phyloP scores from a whole-genome alignment of 345 rosid species.

The Clarkia xantiana region DNA sequence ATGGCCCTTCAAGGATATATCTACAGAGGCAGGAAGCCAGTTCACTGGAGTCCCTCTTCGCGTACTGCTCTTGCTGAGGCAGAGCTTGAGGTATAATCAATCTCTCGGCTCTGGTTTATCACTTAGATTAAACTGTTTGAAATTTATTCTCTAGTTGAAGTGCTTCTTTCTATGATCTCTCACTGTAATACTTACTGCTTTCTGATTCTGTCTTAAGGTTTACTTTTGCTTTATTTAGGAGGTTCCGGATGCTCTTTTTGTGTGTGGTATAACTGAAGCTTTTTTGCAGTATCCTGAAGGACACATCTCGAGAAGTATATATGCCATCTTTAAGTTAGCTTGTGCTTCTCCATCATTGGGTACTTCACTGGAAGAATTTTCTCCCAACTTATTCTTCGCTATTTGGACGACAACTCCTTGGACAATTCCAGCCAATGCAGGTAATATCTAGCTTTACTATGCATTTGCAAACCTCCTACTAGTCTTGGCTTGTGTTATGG shows the following conservation, averaged over 20 bases:
- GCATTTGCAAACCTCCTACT: background rate
- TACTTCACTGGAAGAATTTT: slow-evolving; percentile 40
- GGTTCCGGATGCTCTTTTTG: background rate
- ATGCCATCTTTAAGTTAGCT: slow-evolving; percentile 52
- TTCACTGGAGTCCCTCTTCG: slow-evolving; percentile 97
- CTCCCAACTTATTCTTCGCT: slow-evolving; percentile 66
- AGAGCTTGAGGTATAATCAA: slow-evolving; percentile 71
- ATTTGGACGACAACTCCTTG: slow-evolving; percentile 98
- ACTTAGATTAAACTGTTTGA: background rate
- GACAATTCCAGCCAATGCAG: slow-evolving; percentile 96
- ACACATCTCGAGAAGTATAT: slow-evolving; percentile 86
- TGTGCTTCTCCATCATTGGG: slow-evolving; percentile 24
- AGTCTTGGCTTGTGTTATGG: too few relatives aligned
- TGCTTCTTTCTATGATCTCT: too few relatives aligned
- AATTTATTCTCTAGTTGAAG: background rate
- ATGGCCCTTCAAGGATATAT: slow-evolving; percentile 83
- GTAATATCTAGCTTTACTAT: slow-evolving; percentile 14
- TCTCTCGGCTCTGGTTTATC: background rate
- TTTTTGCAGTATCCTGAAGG: slow-evolving; percentile 82
- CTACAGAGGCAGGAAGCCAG: slow-evolving; percentile 91
- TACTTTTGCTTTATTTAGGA: background rate
- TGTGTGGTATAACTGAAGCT: background rate
- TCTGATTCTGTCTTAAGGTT: background rate
- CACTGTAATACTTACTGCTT: background rate
- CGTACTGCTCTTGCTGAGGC: slow-evolving; percentile 99